These are phyloP conservation scores for Macrocybe sp. DNA, from an alignment of 1,284 basidiomycete species.

Conservation along the genomic window DNA sequence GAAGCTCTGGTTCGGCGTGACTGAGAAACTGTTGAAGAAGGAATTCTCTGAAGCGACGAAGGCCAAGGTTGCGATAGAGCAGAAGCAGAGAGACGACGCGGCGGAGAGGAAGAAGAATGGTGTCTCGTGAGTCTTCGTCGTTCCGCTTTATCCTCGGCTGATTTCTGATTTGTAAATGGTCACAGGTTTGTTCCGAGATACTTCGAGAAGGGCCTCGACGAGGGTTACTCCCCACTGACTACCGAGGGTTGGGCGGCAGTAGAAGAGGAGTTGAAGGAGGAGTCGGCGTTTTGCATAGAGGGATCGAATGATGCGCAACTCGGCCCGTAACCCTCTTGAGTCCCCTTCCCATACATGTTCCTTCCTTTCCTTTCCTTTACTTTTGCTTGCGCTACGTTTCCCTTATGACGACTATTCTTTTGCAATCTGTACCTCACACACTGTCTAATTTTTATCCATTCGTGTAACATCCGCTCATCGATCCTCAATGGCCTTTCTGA, in stretches of 20 bases:
- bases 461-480: too few relatives aligned
- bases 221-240: conserved; percentile 76
- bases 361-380: too few relatives aligned
- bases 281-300: conserved; percentile 10
- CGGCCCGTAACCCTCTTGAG: too few relatives aligned
- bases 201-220: conserved; percentile 70
- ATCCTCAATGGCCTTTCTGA: too few relatives aligned
- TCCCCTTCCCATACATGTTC: too few relatives aligned
- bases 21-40: conserved; percentile 71
- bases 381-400: too few relatives aligned
- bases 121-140: conserved; percentile 54
- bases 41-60: conserved; percentile 87
- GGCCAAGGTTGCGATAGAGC: conserved; percentile 86
- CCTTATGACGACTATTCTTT: too few relatives aligned
- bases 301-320: conserved; percentile 3
- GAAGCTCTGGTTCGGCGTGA: conserved; percentile 87
- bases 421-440: too few relatives aligned
- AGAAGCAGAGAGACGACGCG: conserved; percentile 83
- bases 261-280: conserved; percentile 34
- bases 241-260: conserved; percentile 64
- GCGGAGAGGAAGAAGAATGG: conserved; percentile 79
- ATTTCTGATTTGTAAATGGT: neutral
- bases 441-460: too few relatives aligned
- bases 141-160: neutral
- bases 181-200: conserved; percentile 75